These are phyloP conservation scores for Penicillium angulare DNA, from an alignment of 495 filamentous ascomycete species.

Conservation along the genomic window DNA sequence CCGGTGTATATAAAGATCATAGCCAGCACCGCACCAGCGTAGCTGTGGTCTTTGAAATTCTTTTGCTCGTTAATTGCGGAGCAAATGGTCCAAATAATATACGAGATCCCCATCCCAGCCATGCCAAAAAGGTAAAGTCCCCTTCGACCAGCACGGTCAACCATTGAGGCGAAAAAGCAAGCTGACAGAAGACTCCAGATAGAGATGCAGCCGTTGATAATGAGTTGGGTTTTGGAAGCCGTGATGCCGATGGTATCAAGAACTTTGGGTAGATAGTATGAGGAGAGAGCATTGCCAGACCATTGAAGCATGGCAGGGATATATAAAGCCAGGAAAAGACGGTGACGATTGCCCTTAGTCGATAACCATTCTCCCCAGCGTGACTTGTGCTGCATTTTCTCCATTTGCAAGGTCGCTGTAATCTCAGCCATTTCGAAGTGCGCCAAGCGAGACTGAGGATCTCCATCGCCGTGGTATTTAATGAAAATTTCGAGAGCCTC, in stretches of 20 bases:
- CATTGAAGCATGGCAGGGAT: slow-evolving; percentile 60
- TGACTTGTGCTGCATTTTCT: slow-evolving; percentile 31
- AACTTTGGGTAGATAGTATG: slow-evolving; percentile 57
- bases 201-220: slow-evolving; percentile 30
- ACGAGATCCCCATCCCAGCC: slow-evolving; percentile 57
- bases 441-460: slow-evolving; percentile 20
- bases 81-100: slow-evolving; percentile 58
- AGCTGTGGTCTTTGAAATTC: slow-evolving; percentile 40
- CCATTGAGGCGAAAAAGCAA: slow-evolving; percentile 52
- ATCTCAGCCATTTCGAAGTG: slow-evolving; percentile 33
- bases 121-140: slow-evolving; percentile 57
- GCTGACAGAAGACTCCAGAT: slow-evolving; percentile 24
- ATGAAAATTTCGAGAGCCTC: slow-evolving; percentile 37
- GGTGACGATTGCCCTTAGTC: slow-evolving; percentile 67
- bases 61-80: slow-evolving; percentile 53
- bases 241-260: slow-evolving; percentile 56
- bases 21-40: slow-evolving; percentile 57
- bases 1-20: slow-evolving; percentile 43
- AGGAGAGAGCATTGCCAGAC: slow-evolving; percentile 65
- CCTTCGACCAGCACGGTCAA: slow-evolving; percentile 60
- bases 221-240: slow-evolving; percentile 44
- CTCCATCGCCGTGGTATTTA: slow-evolving; percentile 30
- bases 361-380: slow-evolving; percentile 56
- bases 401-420: slow-evolving; percentile 27
- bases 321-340: slow-evolving; percentile 54